Conservation (phyloP, 2,329 filamentous ascomycete species). For the Botrytis squamosa region DNA sequence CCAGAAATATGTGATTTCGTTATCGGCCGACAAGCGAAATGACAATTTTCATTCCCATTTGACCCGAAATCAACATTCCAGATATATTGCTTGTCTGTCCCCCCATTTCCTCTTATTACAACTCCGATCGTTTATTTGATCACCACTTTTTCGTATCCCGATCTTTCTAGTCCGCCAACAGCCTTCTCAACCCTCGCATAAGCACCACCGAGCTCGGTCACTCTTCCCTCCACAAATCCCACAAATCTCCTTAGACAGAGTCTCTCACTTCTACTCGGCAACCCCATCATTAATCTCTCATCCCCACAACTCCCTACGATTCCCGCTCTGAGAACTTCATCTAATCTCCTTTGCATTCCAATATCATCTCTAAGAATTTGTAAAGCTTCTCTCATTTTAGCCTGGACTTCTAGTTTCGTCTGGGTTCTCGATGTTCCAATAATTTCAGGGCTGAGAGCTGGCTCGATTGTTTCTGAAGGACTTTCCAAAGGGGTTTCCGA, state of each 20-base stretch:
- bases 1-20: not conserved
- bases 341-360: constrained; percentile 15
- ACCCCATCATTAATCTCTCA: constrained; percentile 20
- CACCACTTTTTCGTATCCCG: constrained; percentile 3
- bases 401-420: not conserved
- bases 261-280: constrained; percentile 15
- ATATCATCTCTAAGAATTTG: constrained; percentile 13
- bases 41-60: not conserved
- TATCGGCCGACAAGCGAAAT: not conserved
- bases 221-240: constrained; percentile 19
- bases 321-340: constrained; percentile 16
- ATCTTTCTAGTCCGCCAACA: constrained; percentile 9
- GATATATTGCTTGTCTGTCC: too few species aligned
- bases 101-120: not conserved
- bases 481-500: not conserved
- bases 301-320: constrained; percentile 16
- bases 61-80: not conserved
- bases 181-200: constrained; percentile 16
- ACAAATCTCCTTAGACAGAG: constrained; percentile 20
- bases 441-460: not conserved
- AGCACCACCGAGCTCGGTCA: constrained; percentile 12
- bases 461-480: not conserved
- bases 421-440: not conserved
- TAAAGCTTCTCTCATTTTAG: constrained; percentile 1
- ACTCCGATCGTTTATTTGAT: not conserved